phyloP scores from a whole-genome alignment of 352 stramenopile genomes.

The Thraustochytrium sp. region DNA sequence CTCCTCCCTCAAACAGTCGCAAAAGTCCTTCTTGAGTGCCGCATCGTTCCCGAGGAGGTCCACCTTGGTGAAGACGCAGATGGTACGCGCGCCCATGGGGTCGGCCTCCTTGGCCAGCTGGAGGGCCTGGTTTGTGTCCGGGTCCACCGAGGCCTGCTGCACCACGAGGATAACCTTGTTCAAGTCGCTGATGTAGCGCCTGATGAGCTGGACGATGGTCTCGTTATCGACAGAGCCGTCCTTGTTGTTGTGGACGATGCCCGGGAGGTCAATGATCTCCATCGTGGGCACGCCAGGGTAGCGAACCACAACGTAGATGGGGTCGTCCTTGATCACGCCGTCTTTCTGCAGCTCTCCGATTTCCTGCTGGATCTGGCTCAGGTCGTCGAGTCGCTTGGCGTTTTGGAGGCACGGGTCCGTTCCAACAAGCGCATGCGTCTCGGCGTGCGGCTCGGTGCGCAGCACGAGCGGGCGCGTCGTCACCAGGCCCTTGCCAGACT shows the following conservation, averaged over 20 bases:
- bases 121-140: constrained; percentile 21
- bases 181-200: not conserved
- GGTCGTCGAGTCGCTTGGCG: not conserved
- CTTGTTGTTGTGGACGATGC: not conserved
- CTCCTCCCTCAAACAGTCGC: no score
- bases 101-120: constrained; percentile 50
- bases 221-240: not conserved
- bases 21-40: no score
- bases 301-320: no score
- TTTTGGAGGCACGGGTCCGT: no score
- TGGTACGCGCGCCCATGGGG: constrained; percentile 49
- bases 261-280: constrained; percentile 40
- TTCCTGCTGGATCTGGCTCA: no score
- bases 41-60: constrained; percentile 10
- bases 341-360: no score
- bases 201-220: not conserved
- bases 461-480: not conserved
- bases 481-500: not conserved
- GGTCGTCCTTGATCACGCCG: no score
- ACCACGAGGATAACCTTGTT: constrained; percentile 42
- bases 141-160: not conserved
- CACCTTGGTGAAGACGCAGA: constrained; percentile 54
- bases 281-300: not conserved
- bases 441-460: no score
- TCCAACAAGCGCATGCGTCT: no score